A percentile compares a stretch with the other conserved stretches of the same genome.
These are phyloP conservation scores for Hanseniaspora pseudoguilliermondii DNA, from an alignment of 805 yeast species.

Conservation along the genomic window DNA sequence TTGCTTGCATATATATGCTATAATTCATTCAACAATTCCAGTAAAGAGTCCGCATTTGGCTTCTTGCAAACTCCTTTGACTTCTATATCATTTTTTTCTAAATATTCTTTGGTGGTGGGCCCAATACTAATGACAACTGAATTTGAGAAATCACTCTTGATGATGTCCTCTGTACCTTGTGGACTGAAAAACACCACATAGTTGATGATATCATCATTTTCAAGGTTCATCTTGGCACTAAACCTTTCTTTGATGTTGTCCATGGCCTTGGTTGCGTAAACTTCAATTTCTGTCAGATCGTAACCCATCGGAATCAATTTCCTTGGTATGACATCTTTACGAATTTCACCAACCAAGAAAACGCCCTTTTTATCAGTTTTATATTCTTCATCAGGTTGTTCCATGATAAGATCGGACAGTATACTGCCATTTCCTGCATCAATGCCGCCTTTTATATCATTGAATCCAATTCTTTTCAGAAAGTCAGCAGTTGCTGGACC, in stretches of 20 bases:
- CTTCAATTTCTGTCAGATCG: conserved; percentile 39
- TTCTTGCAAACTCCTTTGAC: conserved; percentile 55
- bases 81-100: conserved; percentile 37
- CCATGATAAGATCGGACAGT: conserved; percentile 50
- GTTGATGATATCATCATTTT: conserved; percentile 38
- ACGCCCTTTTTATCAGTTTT: conserved; percentile 31
- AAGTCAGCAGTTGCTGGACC: conserved; percentile 77
- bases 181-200: conserved; percentile 73
- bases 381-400: conserved; percentile 21
- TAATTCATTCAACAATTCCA: conserved; percentile 24
- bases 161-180: conserved; percentile 63
- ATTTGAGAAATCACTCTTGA: conserved; percentile 20
- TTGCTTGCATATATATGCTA: too few relatives aligned
- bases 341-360: conserved; percentile 75
- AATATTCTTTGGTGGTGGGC: conserved; percentile 69
- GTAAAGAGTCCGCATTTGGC: conserved; percentile 57
- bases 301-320: conserved; percentile 32
- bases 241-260: conserved; percentile 35
- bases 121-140: conserved; percentile 68
- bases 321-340: conserved; percentile 70
- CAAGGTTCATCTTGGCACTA: conserved; percentile 8
- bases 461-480: conserved; percentile 50
- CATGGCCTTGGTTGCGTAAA: conserved; percentile 53
- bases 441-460: conserved; percentile 54
- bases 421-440: conserved; percentile 71